These are phyloP conservation scores for Baorangia bicolor DNA, from an alignment of 768 basidiomycete species.

Conservation along the genomic window DNA sequence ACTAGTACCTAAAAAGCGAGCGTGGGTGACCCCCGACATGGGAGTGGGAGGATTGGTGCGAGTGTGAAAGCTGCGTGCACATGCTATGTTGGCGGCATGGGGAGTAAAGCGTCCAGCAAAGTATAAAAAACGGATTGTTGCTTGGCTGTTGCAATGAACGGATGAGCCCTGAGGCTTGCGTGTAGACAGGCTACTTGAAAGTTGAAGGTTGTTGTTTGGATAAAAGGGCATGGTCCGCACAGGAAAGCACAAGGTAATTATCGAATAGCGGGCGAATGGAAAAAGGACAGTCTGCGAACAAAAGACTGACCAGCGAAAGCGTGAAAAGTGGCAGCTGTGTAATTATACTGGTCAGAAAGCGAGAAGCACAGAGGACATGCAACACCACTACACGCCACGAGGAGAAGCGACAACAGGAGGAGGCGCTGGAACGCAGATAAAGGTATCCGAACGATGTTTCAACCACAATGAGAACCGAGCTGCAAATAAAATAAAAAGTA, in stretches of 20 bases:
- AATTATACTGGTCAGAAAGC: constrained; percentile 30
- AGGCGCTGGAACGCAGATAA: constrained; percentile 23
- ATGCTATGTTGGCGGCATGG: constrained; percentile 15
- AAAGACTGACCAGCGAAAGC: constrained; percentile 23
- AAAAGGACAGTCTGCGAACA: constrained; percentile 27
- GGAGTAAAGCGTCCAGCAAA: constrained; percentile 24
- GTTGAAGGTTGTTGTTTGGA: constrained; percentile 15
- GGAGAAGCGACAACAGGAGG: constrained; percentile 31
- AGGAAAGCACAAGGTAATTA: constrained; percentile 29
- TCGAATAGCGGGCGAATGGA: constrained; percentile 27
- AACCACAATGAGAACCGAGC: constrained; percentile 35
- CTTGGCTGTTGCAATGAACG: constrained; percentile 29
- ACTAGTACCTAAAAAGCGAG: constrained; percentile 20
- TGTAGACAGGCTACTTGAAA: constrained; percentile 21
- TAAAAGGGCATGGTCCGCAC: constrained; percentile 20
- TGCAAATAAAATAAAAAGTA: constrained; percentile 37
- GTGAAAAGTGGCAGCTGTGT: constrained; percentile 29
- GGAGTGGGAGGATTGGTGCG: not conserved
- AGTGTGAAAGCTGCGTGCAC: constrained; percentile 6
- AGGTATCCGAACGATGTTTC: constrained; percentile 37
- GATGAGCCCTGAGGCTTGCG: constrained; percentile 16
- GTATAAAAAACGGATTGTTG: constrained; percentile 19
- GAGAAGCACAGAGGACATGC: constrained; percentile 29
- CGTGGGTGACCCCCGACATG: constrained; percentile 14
- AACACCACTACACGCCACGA: constrained; percentile 31